Conservation (phyloP, 176 grass and related monocot species). For the Puya raimondii region DNA sequence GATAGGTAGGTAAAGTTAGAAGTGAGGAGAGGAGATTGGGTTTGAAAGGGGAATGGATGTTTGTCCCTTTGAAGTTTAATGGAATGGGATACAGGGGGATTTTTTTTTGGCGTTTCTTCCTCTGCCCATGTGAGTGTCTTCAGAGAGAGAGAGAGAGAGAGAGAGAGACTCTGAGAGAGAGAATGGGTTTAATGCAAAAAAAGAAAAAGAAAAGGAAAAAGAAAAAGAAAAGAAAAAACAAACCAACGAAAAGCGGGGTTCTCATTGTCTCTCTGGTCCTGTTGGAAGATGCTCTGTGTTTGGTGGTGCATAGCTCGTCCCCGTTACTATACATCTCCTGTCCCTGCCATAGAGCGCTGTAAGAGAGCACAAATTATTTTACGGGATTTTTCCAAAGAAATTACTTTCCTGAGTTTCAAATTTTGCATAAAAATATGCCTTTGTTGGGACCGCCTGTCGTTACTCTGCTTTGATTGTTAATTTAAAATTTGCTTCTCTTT, state of each 20-base stretch:
- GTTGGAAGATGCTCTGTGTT: background rate
- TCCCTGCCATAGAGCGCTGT: background rate
- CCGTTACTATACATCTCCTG: background rate
- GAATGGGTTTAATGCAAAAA: background rate
- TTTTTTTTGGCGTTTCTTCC: slow-evolving; percentile 72
- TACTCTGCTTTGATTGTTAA: no score
- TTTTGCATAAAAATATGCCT: background rate
- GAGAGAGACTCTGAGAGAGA: slow-evolving; percentile 14
- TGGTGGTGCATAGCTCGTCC: background rate
- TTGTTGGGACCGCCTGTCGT: no score
- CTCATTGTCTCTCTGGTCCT: background rate
- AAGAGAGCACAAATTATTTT: background rate
- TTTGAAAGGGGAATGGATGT: slow-evolving; percentile 45
- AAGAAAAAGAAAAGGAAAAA: background rate
- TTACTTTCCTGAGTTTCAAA: background rate
- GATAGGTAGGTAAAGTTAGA: slow-evolving; percentile 30
- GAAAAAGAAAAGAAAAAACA: background rate
- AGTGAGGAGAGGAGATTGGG: slow-evolving; percentile 33
- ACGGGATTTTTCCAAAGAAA: background rate
- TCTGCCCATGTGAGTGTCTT: slow-evolving; percentile 63
- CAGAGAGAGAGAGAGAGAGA: slow-evolving; percentile 20
- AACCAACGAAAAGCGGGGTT: background rate
- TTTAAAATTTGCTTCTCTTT: no score
- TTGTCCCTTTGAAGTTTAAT: slow-evolving; percentile 37
- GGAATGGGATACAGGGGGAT: slow-evolving; percentile 46